phyloP scores from a whole-genome alignment of 2,329 filamentous ascomycete species.

The Pseudocercospora ulei region DNA sequence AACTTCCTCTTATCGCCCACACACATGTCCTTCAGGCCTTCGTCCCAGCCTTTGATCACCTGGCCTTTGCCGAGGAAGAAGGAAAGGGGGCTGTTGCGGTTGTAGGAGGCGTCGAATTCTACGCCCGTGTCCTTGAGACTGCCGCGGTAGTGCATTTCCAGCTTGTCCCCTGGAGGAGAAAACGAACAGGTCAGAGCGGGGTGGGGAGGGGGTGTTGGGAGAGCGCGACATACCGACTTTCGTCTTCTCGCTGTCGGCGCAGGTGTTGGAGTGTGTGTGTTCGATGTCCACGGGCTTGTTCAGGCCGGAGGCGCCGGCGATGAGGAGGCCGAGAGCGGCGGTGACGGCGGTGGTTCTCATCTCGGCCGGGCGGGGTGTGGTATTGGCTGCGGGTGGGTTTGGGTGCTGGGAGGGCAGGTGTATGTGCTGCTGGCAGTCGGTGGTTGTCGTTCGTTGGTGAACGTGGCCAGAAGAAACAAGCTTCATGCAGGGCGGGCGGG shows the following conservation, averaged over 20 bases:
- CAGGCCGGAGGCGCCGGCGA: constrained; percentile 40
- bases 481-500: too few species aligned
- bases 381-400: background rate
- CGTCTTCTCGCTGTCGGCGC: constrained; percentile 57
- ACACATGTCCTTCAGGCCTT: constrained; percentile 89
- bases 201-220: too few species aligned
- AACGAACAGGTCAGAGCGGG: too few species aligned
- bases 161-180: constrained; percentile 55
- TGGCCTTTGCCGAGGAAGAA: constrained; percentile 75
- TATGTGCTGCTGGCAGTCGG: too few species aligned
- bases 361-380: background rate
- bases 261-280: constrained; percentile 62
- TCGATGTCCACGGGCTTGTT: constrained; percentile 63
- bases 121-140: constrained; percentile 61
- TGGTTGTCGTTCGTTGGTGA: too few species aligned
- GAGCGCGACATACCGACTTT: constrained; percentile 33
- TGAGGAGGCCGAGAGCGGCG: constrained; percentile 41
- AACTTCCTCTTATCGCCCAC: constrained; percentile 86
- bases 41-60: constrained; percentile 95
- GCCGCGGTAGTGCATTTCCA: constrained; percentile 81
- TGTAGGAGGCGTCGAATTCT: constrained; percentile 50
- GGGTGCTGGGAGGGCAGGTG: constrained; percentile 1
- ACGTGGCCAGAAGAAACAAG: too few species aligned
- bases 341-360: constrained; percentile 41
- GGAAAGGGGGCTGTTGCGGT: constrained; percentile 63